phyloP scores from a whole-genome alignment of 192 early-diverging fungal species.

The Gryganskiella cystojenkinii region DNA sequence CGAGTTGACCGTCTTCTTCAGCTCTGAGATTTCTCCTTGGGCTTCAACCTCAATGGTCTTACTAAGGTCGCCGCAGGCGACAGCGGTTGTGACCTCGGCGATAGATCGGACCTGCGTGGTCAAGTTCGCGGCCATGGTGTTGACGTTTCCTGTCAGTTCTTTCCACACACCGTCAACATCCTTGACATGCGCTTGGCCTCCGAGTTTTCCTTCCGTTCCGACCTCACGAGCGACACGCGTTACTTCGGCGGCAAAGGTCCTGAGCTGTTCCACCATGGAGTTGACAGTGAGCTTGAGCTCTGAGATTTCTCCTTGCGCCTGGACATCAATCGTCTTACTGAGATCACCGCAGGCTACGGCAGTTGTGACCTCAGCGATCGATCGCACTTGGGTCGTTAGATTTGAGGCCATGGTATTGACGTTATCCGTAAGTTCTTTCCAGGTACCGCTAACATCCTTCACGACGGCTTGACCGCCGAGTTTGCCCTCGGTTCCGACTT shows the following conservation, averaged over 20 bases:
- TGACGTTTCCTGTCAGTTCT: constrained; percentile 69
- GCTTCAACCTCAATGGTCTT: constrained; percentile 65
- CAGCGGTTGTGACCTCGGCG: constrained; percentile 67
- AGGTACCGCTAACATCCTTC: constrained; percentile 64
- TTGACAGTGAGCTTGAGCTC: constrained; percentile 69
- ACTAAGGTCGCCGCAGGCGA: constrained; percentile 66
- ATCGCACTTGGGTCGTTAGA: constrained; percentile 65
- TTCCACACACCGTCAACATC: constrained; percentile 73
- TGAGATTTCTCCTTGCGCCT: constrained; percentile 65
- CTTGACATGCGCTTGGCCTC: constrained; percentile 67
- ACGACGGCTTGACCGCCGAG: constrained; percentile 48
- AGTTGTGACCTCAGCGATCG: constrained; percentile 66
- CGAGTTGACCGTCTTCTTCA: constrained; percentile 72
- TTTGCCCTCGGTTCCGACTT: constrained; percentile 66
- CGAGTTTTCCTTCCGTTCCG: constrained; percentile 68
- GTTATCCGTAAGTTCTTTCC: constrained; percentile 70
- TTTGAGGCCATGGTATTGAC: constrained; percentile 75
- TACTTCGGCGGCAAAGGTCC: constrained; percentile 68
- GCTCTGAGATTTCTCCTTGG: constrained; percentile 71
- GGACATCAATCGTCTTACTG: constrained; percentile 56
- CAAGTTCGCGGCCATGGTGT: constrained; percentile 27
- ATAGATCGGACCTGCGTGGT: constrained; percentile 70
- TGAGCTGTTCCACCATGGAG: constrained; percentile 67
- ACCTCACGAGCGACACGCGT: constrained; percentile 70
- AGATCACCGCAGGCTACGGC: constrained; percentile 70